These are phyloP conservation scores for Trichoderma arundinaceum DNA, from an alignment of 2,329 filamentous ascomycete species.

Conservation along the genomic window DNA sequence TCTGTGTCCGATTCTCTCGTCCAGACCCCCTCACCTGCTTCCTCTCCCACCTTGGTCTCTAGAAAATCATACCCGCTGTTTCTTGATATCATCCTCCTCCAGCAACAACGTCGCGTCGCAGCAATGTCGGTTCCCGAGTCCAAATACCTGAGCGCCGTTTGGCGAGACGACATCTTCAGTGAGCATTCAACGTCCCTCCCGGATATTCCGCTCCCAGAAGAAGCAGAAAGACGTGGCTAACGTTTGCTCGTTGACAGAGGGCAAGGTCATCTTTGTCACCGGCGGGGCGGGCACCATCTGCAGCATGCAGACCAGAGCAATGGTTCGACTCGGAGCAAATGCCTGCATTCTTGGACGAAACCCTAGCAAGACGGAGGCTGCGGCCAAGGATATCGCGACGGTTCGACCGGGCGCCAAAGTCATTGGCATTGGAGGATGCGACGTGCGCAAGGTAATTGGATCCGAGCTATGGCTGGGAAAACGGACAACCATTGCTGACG, in stretches of 20 bases:
- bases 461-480: neutral
- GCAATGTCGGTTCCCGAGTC: constrained; percentile 72
- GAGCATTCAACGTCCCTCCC: neutral
- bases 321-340: constrained; percentile 89
- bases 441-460: constrained; percentile 72
- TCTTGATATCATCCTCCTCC: neutral
- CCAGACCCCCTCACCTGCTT: no score
- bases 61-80: no score
- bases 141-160: constrained; percentile 80
- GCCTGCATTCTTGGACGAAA: constrained; percentile 94
- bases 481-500: neutral
- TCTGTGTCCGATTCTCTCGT: no score
- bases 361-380: constrained; percentile 81
- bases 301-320: constrained; percentile 87
- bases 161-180: constrained; percentile 90
- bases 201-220: neutral
- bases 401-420: constrained; percentile 81
- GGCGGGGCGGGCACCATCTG: constrained; percentile 94
- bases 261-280: constrained; percentile 92
- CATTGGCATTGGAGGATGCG: constrained; percentile 79
- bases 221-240: neutral
- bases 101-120: constrained; percentile 12
- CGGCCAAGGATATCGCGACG: constrained; percentile 81
- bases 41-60: no score
- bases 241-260: constrained; percentile 57